Base-by-base conservation (phyloP, 768 basidiomycete species). In the Amanita fuliginea region DNA sequence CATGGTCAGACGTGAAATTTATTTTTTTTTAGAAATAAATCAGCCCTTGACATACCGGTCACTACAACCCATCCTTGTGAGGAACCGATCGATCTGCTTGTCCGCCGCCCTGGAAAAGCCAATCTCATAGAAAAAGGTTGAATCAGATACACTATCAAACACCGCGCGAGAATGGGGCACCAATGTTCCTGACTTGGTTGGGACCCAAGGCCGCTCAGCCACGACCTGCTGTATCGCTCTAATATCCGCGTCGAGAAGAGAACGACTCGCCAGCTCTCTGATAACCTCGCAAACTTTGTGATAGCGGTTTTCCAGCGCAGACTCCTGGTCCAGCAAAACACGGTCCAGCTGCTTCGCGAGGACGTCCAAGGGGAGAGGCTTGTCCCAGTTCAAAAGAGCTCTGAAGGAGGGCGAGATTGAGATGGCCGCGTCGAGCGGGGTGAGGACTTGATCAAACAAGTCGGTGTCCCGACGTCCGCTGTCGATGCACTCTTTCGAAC, bases 391-490 rank as follows among this genome's bases (percentile, higher is more conserved):
- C 26, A 76, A 58, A 2, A 59, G 59, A 1, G 42, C 46, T 8
- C 56, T 62, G 22, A 75, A 53, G 0, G 65, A 60, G 4, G 55
- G 36, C 1, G 65, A 60, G 13, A 69, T 46, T 6, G 40, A 50
- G 10, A 64, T 46, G 14, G 37, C 19, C 6, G 52, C 30, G 22
- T 64, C 62, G 40, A 74, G 56, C 1, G 64, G 55, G 1, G 62
- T 53, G 28, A 75, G 55, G 2, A 75, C 70, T 30, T 62, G 53
- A 47, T 75, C 69, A 48, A 71, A 74, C 2, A 76, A 61, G 35
- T 57, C 48, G 24, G 33, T 49, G 9, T 52, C 47, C 2, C 51
- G 57, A 43, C 53, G 56, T 13, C 42, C 59, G n/a, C 57, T 57
- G 35, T 67, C 65, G 16, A 60, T 58, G 53, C 71, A 70, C 11